Base-by-base conservation (phyloP, 495 filamentous ascomycete genomes). In the Geoglossum glabrum region DNA sequence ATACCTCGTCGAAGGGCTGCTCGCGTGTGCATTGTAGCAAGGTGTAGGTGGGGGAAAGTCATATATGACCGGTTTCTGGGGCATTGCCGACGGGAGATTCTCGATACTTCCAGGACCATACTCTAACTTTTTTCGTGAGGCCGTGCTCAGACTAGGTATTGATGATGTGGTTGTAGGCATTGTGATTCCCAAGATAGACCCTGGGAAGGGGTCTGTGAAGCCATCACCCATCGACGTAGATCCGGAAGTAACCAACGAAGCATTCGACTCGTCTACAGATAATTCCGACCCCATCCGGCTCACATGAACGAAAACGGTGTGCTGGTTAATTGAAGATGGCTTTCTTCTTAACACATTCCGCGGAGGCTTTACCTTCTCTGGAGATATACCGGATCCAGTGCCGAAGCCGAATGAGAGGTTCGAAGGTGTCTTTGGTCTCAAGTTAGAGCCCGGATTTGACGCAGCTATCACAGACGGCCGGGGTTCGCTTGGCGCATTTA, bases 1-100 rank as follows among this genome's bases (percentile, higher is more conserved):
- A 63, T 90, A 95, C 59, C 87, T 76, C 34, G 89, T 96, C n/a
- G 92, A 96, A 46, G 90, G 88, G 59, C 85, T 96, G 9, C 62
- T 61, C 3, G 69, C 67, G 10, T 62, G 59, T 0, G 68, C 66
- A 59, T 46, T 59, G 55, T 52, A 55, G 8, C 19, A 15, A 21
- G 57, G 21, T 21, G 57, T 58, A n/a, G 57, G 54, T n/a, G 38
- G 49, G 4, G 45, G 57, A 11, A 52, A 52, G 27, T 58, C 57
- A n/a, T 56, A 28, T 11, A 54, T 36, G 47, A 23, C 47, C 19
- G 25, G 11, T 36, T 52, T 59, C 27, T 15, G 49, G 19, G 57
- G 46, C 47, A 58, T 46, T 17, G 47, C 34, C 17, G 46, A 45
- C 11, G 49, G 45, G 15, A 52, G 15, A 49, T 49, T 45, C 47